These are phyloP conservation scores for Ascochyta pisi DNA, from an alignment of 2,329 filamentous ascomycete genomes.

Conservation along the genomic window DNA sequence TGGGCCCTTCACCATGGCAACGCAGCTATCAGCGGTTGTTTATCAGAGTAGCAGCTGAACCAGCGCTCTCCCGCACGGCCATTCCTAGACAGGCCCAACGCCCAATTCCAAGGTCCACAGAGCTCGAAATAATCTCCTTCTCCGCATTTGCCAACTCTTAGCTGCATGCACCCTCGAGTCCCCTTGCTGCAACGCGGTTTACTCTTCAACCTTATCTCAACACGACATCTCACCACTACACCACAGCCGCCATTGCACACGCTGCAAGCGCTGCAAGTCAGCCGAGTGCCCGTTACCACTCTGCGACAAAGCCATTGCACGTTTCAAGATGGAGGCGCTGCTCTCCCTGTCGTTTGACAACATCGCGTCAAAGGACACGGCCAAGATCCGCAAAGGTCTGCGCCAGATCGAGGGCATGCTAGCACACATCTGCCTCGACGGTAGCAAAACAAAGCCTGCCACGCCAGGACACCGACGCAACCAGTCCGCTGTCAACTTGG, in stretches of 20 bases:
- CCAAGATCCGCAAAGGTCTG: conserved; percentile 90
- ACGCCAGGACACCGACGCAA: conserved; percentile 46
- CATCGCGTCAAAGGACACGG: conserved; percentile 87
- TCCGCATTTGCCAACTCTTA: conserved; percentile 36
- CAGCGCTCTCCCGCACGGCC: conserved; percentile 21
- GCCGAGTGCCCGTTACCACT: conserved; percentile 7
- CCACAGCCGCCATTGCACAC: not conserved
- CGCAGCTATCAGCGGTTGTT: conserved; percentile 21
- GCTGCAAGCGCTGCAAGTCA: not conserved
- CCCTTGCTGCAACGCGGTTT: conserved; percentile 18
- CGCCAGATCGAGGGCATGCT: conserved; percentile 93
- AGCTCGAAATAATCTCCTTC: conserved; percentile 25
- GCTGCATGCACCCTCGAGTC: conserved; percentile 33
- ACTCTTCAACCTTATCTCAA: conserved; percentile 11
- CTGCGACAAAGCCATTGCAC: conserved; percentile 9
- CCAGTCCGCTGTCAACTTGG: conserved; percentile 46
- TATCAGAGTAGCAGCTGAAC: conserved; percentile 15
- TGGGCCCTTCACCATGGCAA: conserved; percentile 18
- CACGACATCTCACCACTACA: conserved; percentile 8
- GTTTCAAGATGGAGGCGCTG: conserved; percentile 78
- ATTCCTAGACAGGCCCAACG: conserved; percentile 21
- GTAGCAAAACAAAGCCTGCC: conserved; percentile 40
- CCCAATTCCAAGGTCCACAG: conserved; percentile 24
- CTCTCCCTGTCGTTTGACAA: conserved; percentile 95
- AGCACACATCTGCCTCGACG: conserved; percentile 88